Evolutionary conservation across 2,329 filamentous ascomycete genomes (phyloP), one percentile per base, ranked within the genome.

Genomic region (Cladosporium colombiae): DNA sequence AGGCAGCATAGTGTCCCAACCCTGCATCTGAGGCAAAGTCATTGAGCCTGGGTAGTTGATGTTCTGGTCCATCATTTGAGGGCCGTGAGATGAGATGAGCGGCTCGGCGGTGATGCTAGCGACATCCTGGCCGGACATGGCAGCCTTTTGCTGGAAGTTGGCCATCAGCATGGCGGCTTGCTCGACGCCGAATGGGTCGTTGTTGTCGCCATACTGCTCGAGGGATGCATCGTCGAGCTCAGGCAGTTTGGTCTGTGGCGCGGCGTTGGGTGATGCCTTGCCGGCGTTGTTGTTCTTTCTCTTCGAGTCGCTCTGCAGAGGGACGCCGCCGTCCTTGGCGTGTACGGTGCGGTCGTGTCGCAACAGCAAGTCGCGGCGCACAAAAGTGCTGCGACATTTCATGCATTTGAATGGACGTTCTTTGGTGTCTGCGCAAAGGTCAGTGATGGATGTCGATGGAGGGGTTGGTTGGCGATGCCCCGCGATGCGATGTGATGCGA

Each of bases 111-210:
- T 83, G 78, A 79, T 81, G 70, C 81, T 81, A 35, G 65, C 66
- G 37, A 68, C 66, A 77, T 84, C 82, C 88, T 92, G 73, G 88
- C 88, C 84, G 66, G 87, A 89, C 80, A 93, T 94, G 74, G 89
- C 93, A 21, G 76, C 76, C 84, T 97, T 97, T 83, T 97, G 93
- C 81, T 97, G 94, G 77, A 98, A 90, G 81, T 98, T 93, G 77
- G 94, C 95, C 83, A 99, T 96, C 78, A 99, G 88, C 92, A 98
- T 97, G 72, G 95, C 95, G 72, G 95, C 95, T 74, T 94, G 93
- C 84, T 99, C 94, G 75, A 97, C 91, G 78, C 97, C 95, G 76
- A 97, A 93, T 81, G 94, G 90, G 78, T 97, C 94, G 78, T 89
- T 91, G 81, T 89, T 91, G 74, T 90, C 91, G 80, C 97, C 93